phyloP scores from a whole-genome alignment of 305 asterid species.

The Fraxinus greggii region DNA sequence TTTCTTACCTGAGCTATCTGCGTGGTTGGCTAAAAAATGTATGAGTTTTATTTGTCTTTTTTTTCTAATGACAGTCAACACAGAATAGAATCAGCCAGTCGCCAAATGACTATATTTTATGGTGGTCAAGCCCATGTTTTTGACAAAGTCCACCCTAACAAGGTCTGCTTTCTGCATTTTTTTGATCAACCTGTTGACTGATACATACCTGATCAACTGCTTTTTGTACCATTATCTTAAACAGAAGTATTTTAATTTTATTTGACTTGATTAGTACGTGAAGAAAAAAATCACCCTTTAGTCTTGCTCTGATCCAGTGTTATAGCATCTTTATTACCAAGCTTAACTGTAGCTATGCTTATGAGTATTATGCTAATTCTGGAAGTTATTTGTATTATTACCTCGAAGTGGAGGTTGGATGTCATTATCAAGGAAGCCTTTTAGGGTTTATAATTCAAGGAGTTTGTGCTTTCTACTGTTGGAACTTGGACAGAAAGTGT shows the following conservation, averaged over 20 bases:
- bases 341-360: neutral
- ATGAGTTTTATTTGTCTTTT: conserved; percentile 15
- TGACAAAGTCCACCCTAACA: conserved; percentile 79
- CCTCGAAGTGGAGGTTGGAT: neutral
- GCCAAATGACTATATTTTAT: conserved; percentile 92
- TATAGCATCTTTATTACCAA: neutral
- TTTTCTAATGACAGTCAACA: conserved; percentile 52
- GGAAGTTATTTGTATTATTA: neutral
- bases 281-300: neutral
- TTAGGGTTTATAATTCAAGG: neutral
- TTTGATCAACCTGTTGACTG: neutral
- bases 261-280: neutral
- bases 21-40: neutral
- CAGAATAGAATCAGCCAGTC: conserved; percentile 47
- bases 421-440: neutral
- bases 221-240: neutral
- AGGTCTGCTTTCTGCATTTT: conserved; percentile 46
- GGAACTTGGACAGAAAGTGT: neutral
- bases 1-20: neutral
- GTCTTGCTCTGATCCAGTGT: neutral
- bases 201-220: neutral
- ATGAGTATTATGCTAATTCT: neutral
- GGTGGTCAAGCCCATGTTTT: conserved; percentile 96
- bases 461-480: neutral
- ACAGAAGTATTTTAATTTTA: neutral